phyloP scores from a whole-genome alignment of 2,329 filamentous ascomycete species.

The Aspergillus alliaceus region DNA sequence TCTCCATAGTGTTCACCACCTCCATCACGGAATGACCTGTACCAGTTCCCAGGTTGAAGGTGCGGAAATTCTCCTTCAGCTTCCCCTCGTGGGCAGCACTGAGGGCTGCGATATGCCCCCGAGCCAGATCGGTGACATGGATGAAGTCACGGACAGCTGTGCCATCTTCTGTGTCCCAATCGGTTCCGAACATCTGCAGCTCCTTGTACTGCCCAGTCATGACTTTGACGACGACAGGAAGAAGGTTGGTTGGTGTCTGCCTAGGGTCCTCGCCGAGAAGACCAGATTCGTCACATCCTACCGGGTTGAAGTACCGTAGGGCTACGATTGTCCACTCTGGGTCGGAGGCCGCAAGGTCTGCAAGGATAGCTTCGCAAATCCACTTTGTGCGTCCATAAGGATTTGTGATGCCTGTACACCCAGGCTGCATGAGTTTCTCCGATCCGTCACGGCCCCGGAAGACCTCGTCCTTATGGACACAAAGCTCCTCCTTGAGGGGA shows the following conservation, averaged over 20 bases:
- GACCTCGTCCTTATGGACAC: conserved; percentile 52
- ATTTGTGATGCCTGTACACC: conserved; percentile 60
- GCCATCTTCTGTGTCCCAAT: conserved; percentile 66
- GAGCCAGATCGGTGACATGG: conserved; percentile 65
- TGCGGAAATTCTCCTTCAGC: conserved; percentile 41
- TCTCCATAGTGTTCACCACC: conserved; percentile 40
- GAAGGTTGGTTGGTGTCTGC: conserved; percentile 62
- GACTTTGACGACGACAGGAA: conserved; percentile 64
- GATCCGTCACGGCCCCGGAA: conserved; percentile 46
- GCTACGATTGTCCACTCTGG: conserved; percentile 63
- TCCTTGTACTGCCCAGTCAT: conserved; percentile 55
- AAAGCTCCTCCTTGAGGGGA: conserved; percentile 57
- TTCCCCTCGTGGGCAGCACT: conserved; percentile 34
- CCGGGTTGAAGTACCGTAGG: conserved; percentile 67
- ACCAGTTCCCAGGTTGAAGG: conserved; percentile 43
- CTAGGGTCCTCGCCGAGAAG: conserved; percentile 64
- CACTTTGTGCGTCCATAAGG: conserved; percentile 68
- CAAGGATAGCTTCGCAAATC: conserved; percentile 66
- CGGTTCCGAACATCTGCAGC: conserved; percentile 63
- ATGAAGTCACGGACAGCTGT: conserved; percentile 69
- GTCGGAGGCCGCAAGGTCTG: conserved; percentile 61
- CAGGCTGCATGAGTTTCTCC: conserved; percentile 46
- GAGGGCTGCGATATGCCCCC: conserved; percentile 63
- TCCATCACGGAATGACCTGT: conserved; percentile 40
- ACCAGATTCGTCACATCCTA: conserved; percentile 65